These are phyloP conservation scores for Croton laevigatus DNA, from an alignment of 441 rosid species.

Conservation along the genomic window DNA sequence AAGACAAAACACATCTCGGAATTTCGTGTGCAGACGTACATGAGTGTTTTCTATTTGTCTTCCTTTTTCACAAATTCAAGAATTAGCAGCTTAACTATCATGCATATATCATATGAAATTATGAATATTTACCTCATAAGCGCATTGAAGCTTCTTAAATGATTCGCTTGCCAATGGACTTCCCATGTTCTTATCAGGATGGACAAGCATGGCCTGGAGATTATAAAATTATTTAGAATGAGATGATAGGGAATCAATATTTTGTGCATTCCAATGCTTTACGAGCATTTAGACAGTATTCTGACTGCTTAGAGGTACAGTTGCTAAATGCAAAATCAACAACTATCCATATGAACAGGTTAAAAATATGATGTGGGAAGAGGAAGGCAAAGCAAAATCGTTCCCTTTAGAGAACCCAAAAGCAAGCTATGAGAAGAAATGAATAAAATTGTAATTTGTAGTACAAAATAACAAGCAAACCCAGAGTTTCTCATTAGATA, in stretches of 20 bases:
- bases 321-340: neutral
- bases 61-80: neutral
- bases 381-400: neutral
- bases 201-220: conserved; percentile 97
- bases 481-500: neutral
- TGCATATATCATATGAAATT: neutral
- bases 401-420: neutral
- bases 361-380: neutral
- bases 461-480: neutral
- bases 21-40: no score
- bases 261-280: neutral
- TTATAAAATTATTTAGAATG: conserved; percentile 12
- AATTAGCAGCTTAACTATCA: conserved; percentile 11
- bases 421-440: neutral
- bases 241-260: neutral
- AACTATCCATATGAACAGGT: neutral
- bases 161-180: conserved; percentile 95
- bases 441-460: neutral
- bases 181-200: conserved; percentile 99
- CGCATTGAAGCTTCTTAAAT: conserved; percentile 96
- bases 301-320: neutral
- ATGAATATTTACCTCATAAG: conserved; percentile 70
- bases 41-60: no score
- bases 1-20: neutral
- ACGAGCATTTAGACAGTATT: neutral